phyloP scores from a whole-genome alignment of 2,329 filamentous ascomycete species.

The Cercospora sojina region DNA sequence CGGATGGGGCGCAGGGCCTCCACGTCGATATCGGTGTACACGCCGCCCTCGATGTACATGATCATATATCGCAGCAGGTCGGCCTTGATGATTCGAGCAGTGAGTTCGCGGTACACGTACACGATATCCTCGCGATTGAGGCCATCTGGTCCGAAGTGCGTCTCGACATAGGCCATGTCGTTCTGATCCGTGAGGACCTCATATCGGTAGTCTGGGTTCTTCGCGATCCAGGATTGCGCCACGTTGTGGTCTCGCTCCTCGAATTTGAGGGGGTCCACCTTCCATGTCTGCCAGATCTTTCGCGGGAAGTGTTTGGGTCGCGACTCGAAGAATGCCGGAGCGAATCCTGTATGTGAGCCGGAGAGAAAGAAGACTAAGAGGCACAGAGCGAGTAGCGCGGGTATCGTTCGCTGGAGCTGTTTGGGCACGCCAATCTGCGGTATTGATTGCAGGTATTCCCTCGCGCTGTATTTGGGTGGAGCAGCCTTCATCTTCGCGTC shows the following conservation, averaged over 20 bases:
- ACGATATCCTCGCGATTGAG: slow-evolving; percentile 67
- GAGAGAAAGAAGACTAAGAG: slow-evolving; percentile 48
- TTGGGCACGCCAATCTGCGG: slow-evolving; percentile 43
- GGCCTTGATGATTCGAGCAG: slow-evolving; percentile 65
- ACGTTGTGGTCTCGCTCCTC: slow-evolving; percentile 61
- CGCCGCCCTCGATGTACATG: slow-evolving; percentile 65
- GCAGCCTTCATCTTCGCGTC: slow-evolving; percentile 22
- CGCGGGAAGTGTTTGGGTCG: slow-evolving; percentile 52
- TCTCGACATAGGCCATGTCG: slow-evolving; percentile 65
- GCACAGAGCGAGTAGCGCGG: slow-evolving; percentile 49
- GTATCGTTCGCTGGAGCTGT: slow-evolving; percentile 51
- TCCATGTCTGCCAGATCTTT: slow-evolving; percentile 79
- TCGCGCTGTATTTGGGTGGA: slow-evolving; percentile 18
- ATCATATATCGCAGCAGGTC: slow-evolving; percentile 66
- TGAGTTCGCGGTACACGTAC: slow-evolving; percentile 59
- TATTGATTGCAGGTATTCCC: slow-evolving; percentile 24
- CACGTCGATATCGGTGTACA: slow-evolving; percentile 62
- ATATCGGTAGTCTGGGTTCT: slow-evolving; percentile 66
- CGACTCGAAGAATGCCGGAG: slow-evolving; percentile 25
- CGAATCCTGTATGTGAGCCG: slow-evolving; percentile 26
- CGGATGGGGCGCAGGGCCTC: slow-evolving; percentile 55
- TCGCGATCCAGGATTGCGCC: slow-evolving; percentile 64
- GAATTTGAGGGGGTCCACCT: slow-evolving; percentile 65
- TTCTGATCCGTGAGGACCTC: slow-evolving; percentile 70
- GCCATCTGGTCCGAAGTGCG: slow-evolving; percentile 63